Percentiles rank a stretch among this genome's conserved stretches.
Evolutionary conservation across 495 filamentous ascomycete species (phyloP).

Genomic region (Pseudoneurospora amorphoporcata): DNA sequence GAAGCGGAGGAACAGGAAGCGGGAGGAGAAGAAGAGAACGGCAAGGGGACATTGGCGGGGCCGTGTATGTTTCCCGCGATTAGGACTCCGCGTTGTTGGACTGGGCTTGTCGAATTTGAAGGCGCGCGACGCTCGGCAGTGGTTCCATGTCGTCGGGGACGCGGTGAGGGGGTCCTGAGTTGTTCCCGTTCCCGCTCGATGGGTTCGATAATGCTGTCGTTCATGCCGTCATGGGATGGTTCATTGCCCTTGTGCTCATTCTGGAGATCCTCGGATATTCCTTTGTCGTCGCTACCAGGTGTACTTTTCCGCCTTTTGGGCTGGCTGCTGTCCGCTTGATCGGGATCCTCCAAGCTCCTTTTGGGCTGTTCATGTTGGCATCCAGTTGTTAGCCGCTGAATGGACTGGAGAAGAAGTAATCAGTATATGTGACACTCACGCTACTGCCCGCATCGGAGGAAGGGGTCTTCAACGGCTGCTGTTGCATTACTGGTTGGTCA

Average conservation of each 20-base stretch:
- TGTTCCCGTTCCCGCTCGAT: neutral
- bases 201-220: neutral
- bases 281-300: neutral
- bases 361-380: neutral
- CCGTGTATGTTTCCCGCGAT: too few relatives aligned
- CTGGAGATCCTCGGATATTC: neutral
- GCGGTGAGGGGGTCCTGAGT: neutral
- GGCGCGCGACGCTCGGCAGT: too few relatives aligned
- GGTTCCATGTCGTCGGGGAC: neutral
- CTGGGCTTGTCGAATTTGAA: too few relatives aligned
- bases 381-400: neutral
- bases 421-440: neutral
- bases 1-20: too few relatives aligned
- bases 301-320: neutral
- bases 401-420: neutral
- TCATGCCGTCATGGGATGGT: neutral
- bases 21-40: too few relatives aligned
- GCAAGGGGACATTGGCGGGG: too few relatives aligned
- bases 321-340: neutral
- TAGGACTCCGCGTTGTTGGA: too few relatives aligned
- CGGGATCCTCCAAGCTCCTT: neutral
- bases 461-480: neutral
- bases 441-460: neutral
- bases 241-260: neutral
- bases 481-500: neutral